Percentiles rank a stretch among this genome's conserved stretches.
Evolutionary conservation across 345 rosid species (phyloP).

Genomic region (Tarenaya hassleriana): DNA sequence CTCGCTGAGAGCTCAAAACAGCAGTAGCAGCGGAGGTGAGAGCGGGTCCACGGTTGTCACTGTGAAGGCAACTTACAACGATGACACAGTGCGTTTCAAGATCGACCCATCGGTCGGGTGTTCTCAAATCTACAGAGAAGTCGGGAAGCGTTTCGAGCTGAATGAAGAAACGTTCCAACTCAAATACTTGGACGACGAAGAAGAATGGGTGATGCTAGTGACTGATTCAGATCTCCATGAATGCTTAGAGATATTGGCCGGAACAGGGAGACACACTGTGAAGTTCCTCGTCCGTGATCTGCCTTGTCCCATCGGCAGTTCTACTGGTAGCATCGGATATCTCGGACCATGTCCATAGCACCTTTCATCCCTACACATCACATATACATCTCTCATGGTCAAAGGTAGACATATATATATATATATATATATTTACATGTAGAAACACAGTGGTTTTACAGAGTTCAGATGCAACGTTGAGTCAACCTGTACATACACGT

Average conservation of each 20-base stretch:
- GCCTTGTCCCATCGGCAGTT: conserved; percentile 48
- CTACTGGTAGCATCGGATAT: conserved; percentile 55
- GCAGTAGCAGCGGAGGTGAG: conserved; percentile 27
- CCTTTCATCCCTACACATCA: too few relatives aligned
- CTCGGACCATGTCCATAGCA: conserved; percentile 30
- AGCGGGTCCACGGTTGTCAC: conserved; percentile 43
- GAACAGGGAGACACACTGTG: conserved; percentile 42
- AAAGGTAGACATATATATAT: too few relatives aligned
- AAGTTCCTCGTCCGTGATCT: conserved; percentile 64
- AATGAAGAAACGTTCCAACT: conserved; percentile 66
- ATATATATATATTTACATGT: too few relatives aligned
- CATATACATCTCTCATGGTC: too few relatives aligned
- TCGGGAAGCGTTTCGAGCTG: conserved; percentile 64
- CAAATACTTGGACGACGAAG: conserved; percentile 81
- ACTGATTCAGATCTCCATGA: conserved; percentile 76
- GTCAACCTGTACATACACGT: too few relatives aligned
- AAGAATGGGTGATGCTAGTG: conserved; percentile 80
- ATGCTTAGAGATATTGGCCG: conserved; percentile 69
- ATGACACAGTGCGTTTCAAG: conserved; percentile 70
- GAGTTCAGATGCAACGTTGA: too few relatives aligned
- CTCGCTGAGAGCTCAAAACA: conserved; percentile 29
- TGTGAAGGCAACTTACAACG: conserved; percentile 74
- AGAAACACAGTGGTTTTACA: too few relatives aligned
- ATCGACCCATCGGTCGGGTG: conserved; percentile 57
- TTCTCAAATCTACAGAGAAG: conserved; percentile 67